Base-by-base conservation (phyloP, 306 rosid genomes). In the Gastrolobium villosum region DNA sequence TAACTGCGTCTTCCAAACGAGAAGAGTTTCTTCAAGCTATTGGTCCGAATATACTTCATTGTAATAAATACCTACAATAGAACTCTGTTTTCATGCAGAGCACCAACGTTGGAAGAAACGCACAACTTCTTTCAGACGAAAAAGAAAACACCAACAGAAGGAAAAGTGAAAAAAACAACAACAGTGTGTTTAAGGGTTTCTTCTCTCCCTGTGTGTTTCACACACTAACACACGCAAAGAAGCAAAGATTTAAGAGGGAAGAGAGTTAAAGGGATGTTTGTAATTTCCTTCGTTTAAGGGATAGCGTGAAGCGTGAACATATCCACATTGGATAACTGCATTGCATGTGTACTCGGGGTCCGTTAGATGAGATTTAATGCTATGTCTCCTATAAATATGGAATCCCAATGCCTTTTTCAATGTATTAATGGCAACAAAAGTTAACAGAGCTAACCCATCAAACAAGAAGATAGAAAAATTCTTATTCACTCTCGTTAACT, bases 11-110 rank as follows among this genome's bases (percentile, higher is more conserved):
- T 80, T 77, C 88, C 89, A 11, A 88, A 86, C 1, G 95, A 85
- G 85, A 93, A 93, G 43, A 93, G 87, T 75, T 93, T 77, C 85
- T 76, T 93, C 68, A 89, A 72, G 84, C 94, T 89, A 82, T 74
- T 75, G 74, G 81, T 82, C 6, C 90, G 79, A n/a, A 88, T 87
- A 89, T 88, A 86, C 78, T 84, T 93, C 98, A 93, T 93, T 75
- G 70, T 30, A 37, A 32, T 46, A 39, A 72, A 20, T 10, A 74
- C 6, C 9, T 13, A 75, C 65, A 67, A 68, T 81, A 69, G 76
- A 35, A 35, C 82, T 80, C 83, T 77, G 89, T 80, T 74, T 89
- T 91, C 84, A 83, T 72, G 79, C 84, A 79, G 82, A 81, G 57
- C 37, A 54, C 7, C 72, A 65, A 41, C 36, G 48, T 41, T 41